These are phyloP conservation scores for Penicillium coprophilum DNA, from an alignment of 495 filamentous ascomycete genomes.

Conservation along the genomic window DNA sequence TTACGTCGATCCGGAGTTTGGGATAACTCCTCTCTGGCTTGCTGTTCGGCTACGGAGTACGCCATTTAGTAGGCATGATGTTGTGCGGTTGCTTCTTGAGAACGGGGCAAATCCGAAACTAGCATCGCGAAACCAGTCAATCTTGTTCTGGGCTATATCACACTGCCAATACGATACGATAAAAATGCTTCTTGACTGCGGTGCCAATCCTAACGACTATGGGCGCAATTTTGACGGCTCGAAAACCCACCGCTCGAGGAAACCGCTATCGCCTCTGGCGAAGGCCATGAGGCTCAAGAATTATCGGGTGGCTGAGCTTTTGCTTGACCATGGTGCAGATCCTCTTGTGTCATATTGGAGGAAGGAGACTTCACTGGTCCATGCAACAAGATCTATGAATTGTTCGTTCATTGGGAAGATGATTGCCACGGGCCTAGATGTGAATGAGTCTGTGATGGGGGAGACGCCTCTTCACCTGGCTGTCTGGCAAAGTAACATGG, in stretches of 20 bases:
- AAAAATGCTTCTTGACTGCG: not conserved
- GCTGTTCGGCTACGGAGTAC: not conserved
- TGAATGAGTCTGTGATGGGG: not conserved
- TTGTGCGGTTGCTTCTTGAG: not conserved
- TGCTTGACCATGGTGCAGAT: slow-evolving; percentile 1
- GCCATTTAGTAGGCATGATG: not conserved
- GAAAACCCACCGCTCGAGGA: not conserved
- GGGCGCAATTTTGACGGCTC: not conserved
- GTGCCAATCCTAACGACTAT: slow-evolving; percentile 5
- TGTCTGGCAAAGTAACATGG: not conserved
- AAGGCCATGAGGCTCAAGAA: not conserved
- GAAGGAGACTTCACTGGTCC: not conserved
- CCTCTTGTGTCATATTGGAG: not conserved
- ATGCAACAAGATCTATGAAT: not conserved
- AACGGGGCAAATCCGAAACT: not conserved
- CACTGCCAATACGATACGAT: not conserved
- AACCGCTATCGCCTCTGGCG: not conserved
- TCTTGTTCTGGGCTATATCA: not conserved
- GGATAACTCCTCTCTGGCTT: slow-evolving; percentile 3
- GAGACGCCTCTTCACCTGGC: not conserved
- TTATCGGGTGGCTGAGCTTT: not conserved
- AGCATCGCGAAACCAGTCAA: not conserved
- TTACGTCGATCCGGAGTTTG: not conserved
- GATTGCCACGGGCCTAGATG: not conserved
- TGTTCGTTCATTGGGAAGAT: not conserved